Evolutionary conservation across 2,329 filamentous ascomycete species (phyloP), one percentile per base, ranked within the genome.

Genomic region (Venturia carpophila): DNA sequence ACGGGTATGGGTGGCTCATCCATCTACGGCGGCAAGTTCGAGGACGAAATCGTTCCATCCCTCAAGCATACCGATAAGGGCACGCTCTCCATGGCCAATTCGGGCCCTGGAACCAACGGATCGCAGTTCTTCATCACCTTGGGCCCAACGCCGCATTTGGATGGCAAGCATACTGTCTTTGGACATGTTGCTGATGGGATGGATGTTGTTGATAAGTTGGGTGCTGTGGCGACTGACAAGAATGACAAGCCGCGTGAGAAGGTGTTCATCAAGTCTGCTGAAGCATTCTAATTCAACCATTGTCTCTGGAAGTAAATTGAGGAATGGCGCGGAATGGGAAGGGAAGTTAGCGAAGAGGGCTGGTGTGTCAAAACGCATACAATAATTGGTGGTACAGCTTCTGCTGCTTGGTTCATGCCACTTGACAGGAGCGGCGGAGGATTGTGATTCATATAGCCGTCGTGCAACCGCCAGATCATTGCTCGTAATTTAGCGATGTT

Each of bases 121-220:
- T 96, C 91, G 75, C 94, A 99, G 76, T 97, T 97, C 81, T 99
- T 99, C 79, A 87, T 99, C 67, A 97, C 94, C 0, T 78, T 99
- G 64, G 92, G 86, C 68, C 81, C 81, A 64, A 92, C 92, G 30
- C 87, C 91, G 34, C 92, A 97, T 79, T 75, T 99, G 71, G 91
- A 89, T 70, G 89, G 88, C 62, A 91, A 90, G 77, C 96, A 97
- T 75, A 97, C 94, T 0, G 79, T 97, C 74, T 97, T 99, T 79
- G 94, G 94, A 21, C 83, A 94, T 65, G 84, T 99, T 55, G 91
- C 90, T 41, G 94, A 93, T 39, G 91, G 97, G 69, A 97, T 93
- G 19, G 97, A 97, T 75, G 76, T 99, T 72, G 87, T 92, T 72
- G 94, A 92, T 77, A 96, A 97, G 81, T 92, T 89, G 24, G 92